Evolutionary conservation across 768 basidiomycete species (phyloP).

Genomic region (Leccinum variicolor): DNA sequence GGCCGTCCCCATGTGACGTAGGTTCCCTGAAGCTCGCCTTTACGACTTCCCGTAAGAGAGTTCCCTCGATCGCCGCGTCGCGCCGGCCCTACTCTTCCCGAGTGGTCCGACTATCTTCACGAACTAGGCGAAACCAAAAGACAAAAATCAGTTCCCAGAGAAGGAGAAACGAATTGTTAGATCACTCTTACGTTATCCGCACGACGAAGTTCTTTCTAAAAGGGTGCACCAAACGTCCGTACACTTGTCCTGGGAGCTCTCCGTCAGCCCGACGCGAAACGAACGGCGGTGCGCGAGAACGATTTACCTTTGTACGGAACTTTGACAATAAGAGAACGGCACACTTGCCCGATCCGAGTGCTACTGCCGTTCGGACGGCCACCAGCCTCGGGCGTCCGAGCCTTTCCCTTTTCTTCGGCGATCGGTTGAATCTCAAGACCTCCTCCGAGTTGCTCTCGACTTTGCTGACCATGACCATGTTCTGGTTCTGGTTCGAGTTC

Average conservation of each 20-base stretch:
- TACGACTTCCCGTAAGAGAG: not conserved
- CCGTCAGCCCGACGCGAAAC: not conserved
- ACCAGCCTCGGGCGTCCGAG: not conserved
- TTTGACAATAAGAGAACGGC: not conserved
- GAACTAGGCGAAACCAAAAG: not conserved
- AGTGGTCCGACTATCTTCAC: not conserved
- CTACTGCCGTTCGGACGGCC: not conserved
- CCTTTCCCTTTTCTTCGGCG: not conserved
- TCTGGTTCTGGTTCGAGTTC: not conserved
- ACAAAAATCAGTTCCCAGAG: not conserved
- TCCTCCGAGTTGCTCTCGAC: not conserved
- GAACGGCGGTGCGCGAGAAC: not conserved
- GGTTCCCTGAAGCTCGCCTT: not conserved
- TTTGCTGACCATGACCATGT: not conserved
- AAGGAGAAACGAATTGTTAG: not conserved
- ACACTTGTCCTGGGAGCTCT: not conserved
- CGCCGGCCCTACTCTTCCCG: not conserved
- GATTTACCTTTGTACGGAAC: not conserved
- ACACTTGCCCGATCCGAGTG: not conserved
- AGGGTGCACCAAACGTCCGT: not conserved
- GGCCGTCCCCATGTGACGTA: not conserved
- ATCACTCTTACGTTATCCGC: not conserved
- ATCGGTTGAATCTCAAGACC: not conserved
- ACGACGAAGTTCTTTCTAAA: not conserved
- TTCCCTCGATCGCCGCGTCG: not conserved